phyloP scores from a whole-genome alignment of 306 rosid genomes.

The Medicago arabica region DNA sequence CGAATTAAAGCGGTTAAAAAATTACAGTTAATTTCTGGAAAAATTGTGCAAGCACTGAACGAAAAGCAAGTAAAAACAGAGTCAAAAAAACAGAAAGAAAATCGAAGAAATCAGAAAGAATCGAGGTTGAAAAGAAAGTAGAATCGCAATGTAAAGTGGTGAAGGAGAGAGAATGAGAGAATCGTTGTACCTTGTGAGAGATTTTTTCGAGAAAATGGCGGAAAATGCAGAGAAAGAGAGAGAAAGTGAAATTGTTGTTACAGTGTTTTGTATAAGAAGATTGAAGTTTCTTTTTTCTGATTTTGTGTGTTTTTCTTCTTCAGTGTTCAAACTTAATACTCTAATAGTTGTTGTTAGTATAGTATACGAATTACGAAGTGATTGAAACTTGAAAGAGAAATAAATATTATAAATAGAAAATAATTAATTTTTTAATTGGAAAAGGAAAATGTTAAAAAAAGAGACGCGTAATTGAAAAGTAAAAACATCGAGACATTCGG shows the following conservation, averaged over 20 bases:
- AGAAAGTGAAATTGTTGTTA: constrained; percentile 11
- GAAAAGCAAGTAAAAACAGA: constrained; percentile 34
- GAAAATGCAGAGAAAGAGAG: constrained; percentile 35
- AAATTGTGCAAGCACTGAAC: constrained; percentile 26
- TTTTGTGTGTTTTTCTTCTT: constrained; percentile 17
- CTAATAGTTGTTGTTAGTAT: neutral
- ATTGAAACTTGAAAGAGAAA: constrained; percentile 12
- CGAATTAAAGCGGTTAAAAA: neutral
- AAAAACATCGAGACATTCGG: constrained; percentile 28
- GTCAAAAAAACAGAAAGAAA: constrained; percentile 26
- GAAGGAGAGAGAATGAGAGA: constrained; percentile 33
- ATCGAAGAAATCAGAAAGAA: constrained; percentile 21
- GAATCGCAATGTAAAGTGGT: constrained; percentile 32
- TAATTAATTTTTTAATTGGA: no score
- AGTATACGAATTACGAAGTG: neutral
- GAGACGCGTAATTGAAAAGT: constrained; percentile 7
- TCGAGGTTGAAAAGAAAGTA: constrained; percentile 8
- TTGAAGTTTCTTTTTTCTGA: constrained; percentile 25
- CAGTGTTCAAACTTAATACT: constrained; percentile 16
- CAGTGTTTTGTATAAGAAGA: neutral
- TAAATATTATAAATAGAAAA: neutral
- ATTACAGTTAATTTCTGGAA: neutral
- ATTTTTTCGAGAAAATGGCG: constrained; percentile 53
- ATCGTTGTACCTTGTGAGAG: constrained; percentile 50
- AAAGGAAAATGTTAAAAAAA: neutral